Base-by-base conservation (phyloP, 345 rosid species). In the Carallia pectinifolia region DNA sequence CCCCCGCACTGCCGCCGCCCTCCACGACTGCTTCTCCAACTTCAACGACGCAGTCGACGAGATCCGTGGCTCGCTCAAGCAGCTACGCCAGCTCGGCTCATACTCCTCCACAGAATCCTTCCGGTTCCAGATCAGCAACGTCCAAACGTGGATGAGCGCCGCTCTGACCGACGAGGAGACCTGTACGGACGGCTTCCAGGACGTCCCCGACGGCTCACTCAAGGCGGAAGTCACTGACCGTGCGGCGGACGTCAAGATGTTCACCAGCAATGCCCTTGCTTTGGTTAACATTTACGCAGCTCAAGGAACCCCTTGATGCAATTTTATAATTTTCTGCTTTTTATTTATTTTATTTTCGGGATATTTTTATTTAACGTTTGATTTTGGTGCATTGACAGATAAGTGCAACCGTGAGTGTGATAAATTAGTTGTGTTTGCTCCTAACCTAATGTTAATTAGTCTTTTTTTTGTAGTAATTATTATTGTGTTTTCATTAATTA, bases 131-230 rank as follows among this genome's bases (percentile, higher is more conserved):
- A 83, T 93, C 86, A 87, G 92, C 62, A 77, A 95, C 80, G 99
- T 95, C 61, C 61, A 75, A 81, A 95, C 98, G 75, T 95, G 99
- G 99, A 90, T 95, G 50, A 95, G 99, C 83, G 80, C 96, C 1
- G 92, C 99, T 17, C 52, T 95, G 65, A 95, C 99, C 0, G 91
- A 95, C 54, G 97, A 92, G 19, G 99, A 95, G 82, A 95, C 99
- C 66, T 95, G 99, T 53, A 61, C 86, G 13, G 99, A 95, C 23
- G 99, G 99, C 4, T 88, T 95, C 61, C 82, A 78, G 67, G 96
- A 76, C 38, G 84, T 84, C 4, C 2, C 40, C 10, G 81, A 73
- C 6, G 53, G 71, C 53, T 19, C 50, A 18, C 39, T 77, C 74
- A 77, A 77, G 80, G 34, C 81, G 66, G 86, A 75, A 1, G 74